Evolutionary conservation across 2,329 filamentous ascomycete genomes (phyloP), one percentile per base, ranked within the genome.

Genomic region (Ceratocystis alfenasii): DNA sequence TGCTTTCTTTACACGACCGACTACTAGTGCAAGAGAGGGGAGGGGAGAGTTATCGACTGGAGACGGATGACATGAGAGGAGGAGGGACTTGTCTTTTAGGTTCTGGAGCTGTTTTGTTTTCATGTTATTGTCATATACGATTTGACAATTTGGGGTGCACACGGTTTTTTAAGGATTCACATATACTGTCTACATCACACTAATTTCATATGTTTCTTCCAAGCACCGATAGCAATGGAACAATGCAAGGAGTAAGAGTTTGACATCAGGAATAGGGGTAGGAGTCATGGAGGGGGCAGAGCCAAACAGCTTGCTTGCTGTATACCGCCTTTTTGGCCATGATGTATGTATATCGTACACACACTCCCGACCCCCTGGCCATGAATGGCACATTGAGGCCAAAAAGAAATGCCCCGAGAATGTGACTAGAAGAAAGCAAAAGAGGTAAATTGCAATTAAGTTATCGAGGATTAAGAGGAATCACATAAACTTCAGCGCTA

Each of bases 1-100:
- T 4, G 17, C n/a, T 5, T 3, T 63, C 10, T 74, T 67, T 50
- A 22, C n/a, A 22, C n/a, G 20, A n/a, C 62, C 59, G 61, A 48
- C 8, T 28, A 25, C 22, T 28, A 33, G 12, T 28, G 15, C 53
- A 57, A 1, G 22, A 25, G n/a, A 22, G n/a, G 4, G 10, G 48
- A 22, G n/a, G 22, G 5, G 6, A 33, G 6, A 33, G 1, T 6
- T 6, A 33, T 30, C 28, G 28, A 5, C 28, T 5, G 28, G 30
- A 33, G 6, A 33, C 6, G 6, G 30, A 2, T 1, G 6, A 33
- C 30, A 33, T 33, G 6, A 12, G 22, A 50, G 53, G 53, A 28
- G 53, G 28, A 8, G 10, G 25, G 7, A 2, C 4, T 57, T 57
- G 25, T 57, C 25, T 30, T 46, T 62, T 50, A n/a, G 20, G 46